A percentile compares a stretch with the other conserved stretches of the same genome.
Conservation (phyloP, 805 yeast species). For the Candida boidinii region DNA sequence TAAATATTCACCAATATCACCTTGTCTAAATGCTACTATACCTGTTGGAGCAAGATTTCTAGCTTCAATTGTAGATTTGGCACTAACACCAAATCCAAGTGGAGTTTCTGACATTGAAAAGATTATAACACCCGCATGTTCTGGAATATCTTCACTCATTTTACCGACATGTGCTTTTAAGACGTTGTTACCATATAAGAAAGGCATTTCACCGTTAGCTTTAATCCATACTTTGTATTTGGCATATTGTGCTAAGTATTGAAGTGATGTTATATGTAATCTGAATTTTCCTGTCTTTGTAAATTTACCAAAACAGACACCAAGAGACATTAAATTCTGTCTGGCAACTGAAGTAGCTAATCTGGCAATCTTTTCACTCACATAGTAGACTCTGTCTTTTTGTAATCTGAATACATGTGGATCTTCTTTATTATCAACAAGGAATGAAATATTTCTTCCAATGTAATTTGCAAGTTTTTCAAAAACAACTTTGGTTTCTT, state of each 20-base stretch:
- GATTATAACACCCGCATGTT: slow-evolving; percentile 92
- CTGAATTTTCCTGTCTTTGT: slow-evolving; percentile 96
- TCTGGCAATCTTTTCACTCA: slow-evolving; percentile 71
- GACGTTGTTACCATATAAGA: slow-evolving; percentile 91
- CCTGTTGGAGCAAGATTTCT: slow-evolving; percentile 87
- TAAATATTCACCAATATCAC: slow-evolving; percentile 94
- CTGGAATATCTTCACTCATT: slow-evolving; percentile 96
- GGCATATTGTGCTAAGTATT: slow-evolving; percentile 77
- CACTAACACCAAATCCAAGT: slow-evolving; percentile 90
- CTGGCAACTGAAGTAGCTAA: slow-evolving; percentile 89
- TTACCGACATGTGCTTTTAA: slow-evolving; percentile 94
- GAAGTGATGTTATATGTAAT: slow-evolving; percentile 86
- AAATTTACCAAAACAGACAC: slow-evolving; percentile 91
- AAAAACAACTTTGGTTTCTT: slow-evolving; percentile 91
- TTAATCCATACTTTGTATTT: slow-evolving; percentile 95
- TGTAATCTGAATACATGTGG: slow-evolving; percentile 94
- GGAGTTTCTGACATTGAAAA: slow-evolving; percentile 90
- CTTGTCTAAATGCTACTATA: slow-evolving; percentile 92
- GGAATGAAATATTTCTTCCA: slow-evolving; percentile 86
- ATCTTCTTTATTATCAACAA: slow-evolving; percentile 77
- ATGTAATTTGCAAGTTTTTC: slow-evolving; percentile 94
- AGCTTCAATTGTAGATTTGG: slow-evolving; percentile 84
- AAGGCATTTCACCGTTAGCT: slow-evolving; percentile 98
- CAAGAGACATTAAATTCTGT: slow-evolving; percentile 83
- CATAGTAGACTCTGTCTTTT: slow-evolving; percentile 94